phyloP scores from a whole-genome alignment of 306 rosid species.

The Comarum palustre region DNA sequence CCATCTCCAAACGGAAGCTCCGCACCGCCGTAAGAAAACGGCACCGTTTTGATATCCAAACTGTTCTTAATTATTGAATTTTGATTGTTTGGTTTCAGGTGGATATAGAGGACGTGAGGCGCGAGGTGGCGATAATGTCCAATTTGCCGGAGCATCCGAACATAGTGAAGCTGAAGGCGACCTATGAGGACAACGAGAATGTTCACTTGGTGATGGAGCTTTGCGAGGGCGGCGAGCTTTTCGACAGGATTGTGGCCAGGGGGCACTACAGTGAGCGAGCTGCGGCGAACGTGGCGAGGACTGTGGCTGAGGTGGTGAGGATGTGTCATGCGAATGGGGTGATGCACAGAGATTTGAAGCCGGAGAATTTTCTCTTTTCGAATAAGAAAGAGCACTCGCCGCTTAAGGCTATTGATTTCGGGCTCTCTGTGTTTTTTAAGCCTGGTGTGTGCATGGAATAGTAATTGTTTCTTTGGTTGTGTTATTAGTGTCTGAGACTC shows the following conservation, averaged over 20 bases:
- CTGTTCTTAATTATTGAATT: too few species aligned
- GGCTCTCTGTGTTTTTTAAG: conserved; percentile 76
- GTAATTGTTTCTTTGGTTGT: background rate
- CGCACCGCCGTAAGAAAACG: conserved; percentile 48
- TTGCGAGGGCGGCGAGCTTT: conserved; percentile 76
- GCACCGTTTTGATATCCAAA: background rate
- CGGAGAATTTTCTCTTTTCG: conserved; percentile 76
- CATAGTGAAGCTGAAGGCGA: conserved; percentile 65
- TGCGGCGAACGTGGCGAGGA: conserved; percentile 70
- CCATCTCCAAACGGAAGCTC: conserved; percentile 87
- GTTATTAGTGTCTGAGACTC: conserved; percentile 9
- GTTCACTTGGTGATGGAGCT: conserved; percentile 93
- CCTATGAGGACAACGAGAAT: conserved; percentile 71
- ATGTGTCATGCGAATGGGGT: conserved; percentile 86
- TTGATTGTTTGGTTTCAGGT: conserved; percentile 19
- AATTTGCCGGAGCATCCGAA: conserved; percentile 73
- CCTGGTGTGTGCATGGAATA: conserved; percentile 43
- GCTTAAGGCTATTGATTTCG: conserved; percentile 82
- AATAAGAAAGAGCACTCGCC: conserved; percentile 74
- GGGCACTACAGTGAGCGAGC: conserved; percentile 87
- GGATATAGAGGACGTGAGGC: conserved; percentile 74
- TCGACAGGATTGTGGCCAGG: conserved; percentile 79
- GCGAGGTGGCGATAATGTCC: conserved; percentile 87
- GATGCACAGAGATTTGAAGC: conserved; percentile 83
- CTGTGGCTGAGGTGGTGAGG: conserved; percentile 73